Evolutionary conservation across 2,329 filamentous ascomycete species (phyloP).

Genomic region (Calonectria pseudoreteaudii): DNA sequence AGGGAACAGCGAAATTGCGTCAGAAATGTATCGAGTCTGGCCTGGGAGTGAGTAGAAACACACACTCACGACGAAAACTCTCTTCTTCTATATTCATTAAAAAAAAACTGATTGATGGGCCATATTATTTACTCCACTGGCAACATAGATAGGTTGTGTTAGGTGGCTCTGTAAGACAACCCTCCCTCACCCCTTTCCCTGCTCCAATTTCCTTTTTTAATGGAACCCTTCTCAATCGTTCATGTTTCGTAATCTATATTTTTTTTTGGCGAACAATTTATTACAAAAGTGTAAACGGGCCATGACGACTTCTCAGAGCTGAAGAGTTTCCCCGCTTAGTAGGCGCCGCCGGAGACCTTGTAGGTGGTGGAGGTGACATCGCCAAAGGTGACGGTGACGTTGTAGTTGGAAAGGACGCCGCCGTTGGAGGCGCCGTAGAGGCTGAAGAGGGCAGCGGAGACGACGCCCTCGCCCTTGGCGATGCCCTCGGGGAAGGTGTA

Average conservation of each 20-base stretch:
- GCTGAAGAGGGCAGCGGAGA: slow-evolving; percentile 45
- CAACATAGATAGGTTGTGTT: neutral
- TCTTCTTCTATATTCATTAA: slow-evolving; percentile 3
- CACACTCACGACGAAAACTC: neutral
- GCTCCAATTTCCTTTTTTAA: neutral
- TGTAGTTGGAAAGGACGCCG: slow-evolving; percentile 12
- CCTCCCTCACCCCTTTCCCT: neutral
- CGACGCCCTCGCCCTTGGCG: slow-evolving; percentile 37
- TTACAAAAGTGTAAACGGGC: neutral
- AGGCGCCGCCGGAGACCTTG: neutral
- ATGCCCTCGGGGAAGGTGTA: slow-evolving; percentile 39
- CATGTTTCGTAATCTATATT: neutral
- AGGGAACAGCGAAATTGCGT: neutral
- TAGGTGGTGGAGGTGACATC: slow-evolving; percentile 15
- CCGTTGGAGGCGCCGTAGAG: slow-evolving; percentile 42
- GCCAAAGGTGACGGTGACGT: slow-evolving; percentile 19
- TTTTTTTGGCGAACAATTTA: neutral
- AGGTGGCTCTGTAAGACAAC: no score
- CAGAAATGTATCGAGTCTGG: neutral
- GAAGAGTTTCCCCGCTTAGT: neutral
- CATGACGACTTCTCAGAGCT: no score
- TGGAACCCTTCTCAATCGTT: neutral
- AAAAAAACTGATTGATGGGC: slow-evolving; percentile 12
- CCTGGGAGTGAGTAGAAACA: no score
- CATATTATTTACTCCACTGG: neutral